Evolutionary conservation across 106 monocot genomes (phyloP).

Genomic region (Acanthochlamys bracteata): DNA sequence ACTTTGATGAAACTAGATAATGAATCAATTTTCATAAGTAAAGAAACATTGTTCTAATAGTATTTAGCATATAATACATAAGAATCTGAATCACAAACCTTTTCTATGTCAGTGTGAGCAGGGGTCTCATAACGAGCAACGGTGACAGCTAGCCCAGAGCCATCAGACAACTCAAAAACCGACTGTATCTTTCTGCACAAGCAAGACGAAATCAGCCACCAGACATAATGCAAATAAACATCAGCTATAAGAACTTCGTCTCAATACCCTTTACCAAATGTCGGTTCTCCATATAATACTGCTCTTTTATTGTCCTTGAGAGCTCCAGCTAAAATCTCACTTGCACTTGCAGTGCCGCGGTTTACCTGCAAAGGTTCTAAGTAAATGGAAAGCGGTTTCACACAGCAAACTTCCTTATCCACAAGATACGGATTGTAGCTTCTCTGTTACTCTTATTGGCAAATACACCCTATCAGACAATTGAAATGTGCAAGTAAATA

Average conservation of each 20-base stretch:
- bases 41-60: too few relatives aligned
- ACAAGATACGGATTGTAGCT: too few relatives aligned
- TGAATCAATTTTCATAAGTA: too few relatives aligned
- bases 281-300: conserved; percentile 88
- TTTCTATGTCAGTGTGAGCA: conserved; percentile 86
- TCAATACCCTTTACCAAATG: conserved; percentile 91
- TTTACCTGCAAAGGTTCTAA: conserved; percentile 56
- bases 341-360: conserved; percentile 97
- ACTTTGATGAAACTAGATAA: too few relatives aligned
- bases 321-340: conserved; percentile 96
- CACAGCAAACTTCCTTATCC: too few relatives aligned
- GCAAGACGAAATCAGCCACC: background rate
- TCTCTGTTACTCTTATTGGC: too few relatives aligned
- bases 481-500: too few relatives aligned
- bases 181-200: conserved; percentile 88
- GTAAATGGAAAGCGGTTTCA: background rate
- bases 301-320: conserved; percentile 97
- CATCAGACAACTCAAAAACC: conserved; percentile 93
- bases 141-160: conserved; percentile 88
- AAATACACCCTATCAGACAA: too few relatives aligned
- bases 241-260: background rate
- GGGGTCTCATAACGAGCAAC: conserved; percentile 99
- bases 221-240: conserved; percentile 1
- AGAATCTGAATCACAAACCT: conserved; percentile 32
- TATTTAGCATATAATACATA: too few relatives aligned